Conservation (phyloP, 768 basidiomycete species). For the Xanthoconium purpureum region DNA sequence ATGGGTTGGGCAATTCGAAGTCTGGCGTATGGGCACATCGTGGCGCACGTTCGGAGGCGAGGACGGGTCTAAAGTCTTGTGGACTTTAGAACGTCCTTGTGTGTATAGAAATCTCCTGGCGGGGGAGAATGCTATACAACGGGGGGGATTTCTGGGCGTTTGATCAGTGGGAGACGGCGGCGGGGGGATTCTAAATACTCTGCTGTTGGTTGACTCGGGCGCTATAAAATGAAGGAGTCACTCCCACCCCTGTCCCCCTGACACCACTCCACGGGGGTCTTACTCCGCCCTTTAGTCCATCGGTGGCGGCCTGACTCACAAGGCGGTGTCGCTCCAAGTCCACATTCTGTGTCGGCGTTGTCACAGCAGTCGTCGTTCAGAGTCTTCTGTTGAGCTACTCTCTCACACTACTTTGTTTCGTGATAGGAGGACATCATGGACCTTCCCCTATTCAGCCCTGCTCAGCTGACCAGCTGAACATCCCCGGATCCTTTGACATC, state of each 20-base stretch:
- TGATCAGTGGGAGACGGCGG: background rate
- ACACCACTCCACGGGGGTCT: constrained; percentile 29
- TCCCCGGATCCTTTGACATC: too few species aligned
- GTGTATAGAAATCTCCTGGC: constrained; percentile 20
- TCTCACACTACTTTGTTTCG: background rate
- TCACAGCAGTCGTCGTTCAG: background rate
- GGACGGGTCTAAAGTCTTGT: constrained; percentile 35
- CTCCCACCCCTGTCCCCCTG: constrained; percentile 23
- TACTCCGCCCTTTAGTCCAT: background rate
- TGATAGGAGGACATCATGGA: background rate
- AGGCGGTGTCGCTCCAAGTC: background rate
- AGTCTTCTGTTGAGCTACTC: background rate
- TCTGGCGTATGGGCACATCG: constrained; percentile 39
- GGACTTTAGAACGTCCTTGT: constrained; percentile 44
- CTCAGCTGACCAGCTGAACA: too few species aligned
- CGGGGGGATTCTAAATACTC: constrained; percentile 22
- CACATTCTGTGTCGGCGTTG: background rate
- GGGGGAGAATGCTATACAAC: constrained; percentile 24
- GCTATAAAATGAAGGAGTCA: constrained; percentile 36
- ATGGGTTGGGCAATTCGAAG: constrained; percentile 25
- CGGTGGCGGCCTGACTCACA: background rate
- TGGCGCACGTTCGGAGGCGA: constrained; percentile 23
- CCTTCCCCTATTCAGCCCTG: background rate
- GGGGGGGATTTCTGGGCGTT: constrained; percentile 3
- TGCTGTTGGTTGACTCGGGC: constrained; percentile 21